These are phyloP conservation scores for Prunella vulgaris DNA, from an alignment of 257 asterid species.

Conservation along the genomic window DNA sequence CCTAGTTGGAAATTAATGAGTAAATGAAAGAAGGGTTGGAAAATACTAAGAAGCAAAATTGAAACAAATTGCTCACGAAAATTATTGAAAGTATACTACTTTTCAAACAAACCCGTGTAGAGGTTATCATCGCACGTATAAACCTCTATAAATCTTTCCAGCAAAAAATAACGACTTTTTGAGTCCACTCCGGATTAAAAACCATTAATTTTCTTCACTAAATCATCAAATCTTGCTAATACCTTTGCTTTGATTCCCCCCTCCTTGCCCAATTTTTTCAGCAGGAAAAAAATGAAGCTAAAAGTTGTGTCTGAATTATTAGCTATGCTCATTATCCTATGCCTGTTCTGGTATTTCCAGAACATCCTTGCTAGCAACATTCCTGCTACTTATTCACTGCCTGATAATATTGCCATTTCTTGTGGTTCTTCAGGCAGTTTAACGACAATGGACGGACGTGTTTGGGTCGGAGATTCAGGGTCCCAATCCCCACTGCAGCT, in stretches of 20 bases:
- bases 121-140: too few species aligned
- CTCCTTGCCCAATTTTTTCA: neutral
- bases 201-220: neutral
- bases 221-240: neutral
- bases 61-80: neutral
- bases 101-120: neutral
- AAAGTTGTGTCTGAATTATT: constrained; percentile 14
- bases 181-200: neutral
- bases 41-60: neutral
- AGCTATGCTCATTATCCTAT: constrained; percentile 13
- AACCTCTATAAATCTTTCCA: too few species aligned
- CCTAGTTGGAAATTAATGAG: neutral
- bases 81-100: neutral
- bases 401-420: constrained; percentile 39
- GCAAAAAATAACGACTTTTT: neutral
- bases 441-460: constrained; percentile 38
- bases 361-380: constrained; percentile 19
- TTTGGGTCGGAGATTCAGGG: constrained; percentile 46
- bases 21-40: neutral
- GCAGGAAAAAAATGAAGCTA: neutral
- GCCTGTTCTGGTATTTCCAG: constrained; percentile 15
- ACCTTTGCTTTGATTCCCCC: neutral
- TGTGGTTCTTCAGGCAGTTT: constrained; percentile 46
- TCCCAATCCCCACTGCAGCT: constrained; percentile 21
- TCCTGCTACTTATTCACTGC: constrained; percentile 10